phyloP scores from a whole-genome alignment of 805 yeast species.

The Ogataea ramenticola region DNA sequence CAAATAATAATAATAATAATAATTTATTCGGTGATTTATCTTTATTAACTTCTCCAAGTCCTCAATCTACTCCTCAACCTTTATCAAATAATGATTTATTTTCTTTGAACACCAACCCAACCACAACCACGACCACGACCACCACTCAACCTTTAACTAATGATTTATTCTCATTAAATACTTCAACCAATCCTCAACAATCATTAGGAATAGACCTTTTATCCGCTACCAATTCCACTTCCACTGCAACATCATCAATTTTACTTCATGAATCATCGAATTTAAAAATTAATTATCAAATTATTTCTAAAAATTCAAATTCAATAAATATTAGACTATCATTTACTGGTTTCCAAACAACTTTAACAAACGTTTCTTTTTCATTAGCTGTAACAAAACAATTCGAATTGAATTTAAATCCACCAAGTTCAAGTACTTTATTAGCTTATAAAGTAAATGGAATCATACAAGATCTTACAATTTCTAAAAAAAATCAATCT shows the following conservation, averaged over 20 bases:
- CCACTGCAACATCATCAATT: not conserved
- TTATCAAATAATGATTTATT: not conserved
- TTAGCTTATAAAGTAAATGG: slow-evolving; percentile 12
- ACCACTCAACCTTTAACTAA: not conserved
- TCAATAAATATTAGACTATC: slow-evolving; percentile 18
- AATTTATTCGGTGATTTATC: not conserved
- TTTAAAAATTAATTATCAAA: slow-evolving; percentile 19
- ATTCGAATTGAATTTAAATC: slow-evolving; percentile 19
- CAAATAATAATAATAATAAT: not conserved
- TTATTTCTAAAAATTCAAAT: slow-evolving; percentile 12
- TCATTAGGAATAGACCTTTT: slow-evolving; percentile 29
- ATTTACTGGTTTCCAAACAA: slow-evolving; percentile 33
- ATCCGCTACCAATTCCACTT: slow-evolving; percentile 5
- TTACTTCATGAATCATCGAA: slow-evolving; percentile 11
- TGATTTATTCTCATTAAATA: too few relatives aligned
- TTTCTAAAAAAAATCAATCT: slow-evolving; percentile 12
- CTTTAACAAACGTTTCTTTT: slow-evolving; percentile 40
- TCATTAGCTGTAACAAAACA: slow-evolving; percentile 28
- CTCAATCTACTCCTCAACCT: slow-evolving; percentile 2
- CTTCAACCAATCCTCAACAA: slow-evolving; percentile 2
- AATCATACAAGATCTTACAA: slow-evolving; percentile 18
- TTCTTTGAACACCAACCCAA: not conserved
- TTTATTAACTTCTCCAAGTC: slow-evolving; percentile 2
- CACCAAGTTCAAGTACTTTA: slow-evolving; percentile 17
- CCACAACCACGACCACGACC: slow-evolving; percentile 3